Conservation (phyloP, 2,329 filamentous ascomycete species). For the Nemania sp. region DNA sequence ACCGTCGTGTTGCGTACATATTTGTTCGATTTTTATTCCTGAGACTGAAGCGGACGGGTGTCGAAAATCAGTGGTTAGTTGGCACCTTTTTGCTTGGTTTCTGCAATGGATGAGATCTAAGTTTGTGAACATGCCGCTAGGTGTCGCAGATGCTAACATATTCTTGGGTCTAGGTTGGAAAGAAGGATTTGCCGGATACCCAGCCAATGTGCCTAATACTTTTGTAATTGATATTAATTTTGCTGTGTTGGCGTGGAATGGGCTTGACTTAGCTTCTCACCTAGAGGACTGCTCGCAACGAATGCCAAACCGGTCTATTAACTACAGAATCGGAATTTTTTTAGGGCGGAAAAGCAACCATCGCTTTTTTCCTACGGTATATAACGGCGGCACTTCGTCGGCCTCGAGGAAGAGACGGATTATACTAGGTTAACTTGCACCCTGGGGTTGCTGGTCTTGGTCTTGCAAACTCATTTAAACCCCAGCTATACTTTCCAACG, state of each 20-base stretch:
- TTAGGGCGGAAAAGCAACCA: neutral
- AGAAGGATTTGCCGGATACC: neutral
- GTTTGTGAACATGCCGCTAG: neutral
- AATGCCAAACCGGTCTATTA: slow-evolving; percentile 10
- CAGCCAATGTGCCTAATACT: slow-evolving; percentile 13
- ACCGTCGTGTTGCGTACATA: neutral
- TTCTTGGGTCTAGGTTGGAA: slow-evolving; percentile 12
- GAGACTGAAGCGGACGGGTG: neutral
- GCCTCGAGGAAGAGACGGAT: slow-evolving; percentile 6
- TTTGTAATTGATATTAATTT: slow-evolving; percentile 20
- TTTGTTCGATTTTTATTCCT: slow-evolving; percentile 1
- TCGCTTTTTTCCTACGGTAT: neutral
- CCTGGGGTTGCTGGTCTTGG: slow-evolving; percentile 6
- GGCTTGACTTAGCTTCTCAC: slow-evolving; percentile 3
- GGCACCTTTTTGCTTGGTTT: slow-evolving; percentile 8
- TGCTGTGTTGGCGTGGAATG: slow-evolving; percentile 20
- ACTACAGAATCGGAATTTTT: neutral
- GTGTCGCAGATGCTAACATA: slow-evolving; percentile 20
- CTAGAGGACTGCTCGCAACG: slow-evolving; percentile 5
- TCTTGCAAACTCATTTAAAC: neutral
- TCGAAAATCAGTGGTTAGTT: slow-evolving; percentile 9
- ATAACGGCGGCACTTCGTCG: neutral
- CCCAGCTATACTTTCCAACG: neutral
- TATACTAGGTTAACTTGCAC: slow-evolving; percentile 9
- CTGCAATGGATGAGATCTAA: neutral